Evolutionary conservation across 169 alveolate genomes (phyloP).

Genomic region (Plasmodium ovale): DNA sequence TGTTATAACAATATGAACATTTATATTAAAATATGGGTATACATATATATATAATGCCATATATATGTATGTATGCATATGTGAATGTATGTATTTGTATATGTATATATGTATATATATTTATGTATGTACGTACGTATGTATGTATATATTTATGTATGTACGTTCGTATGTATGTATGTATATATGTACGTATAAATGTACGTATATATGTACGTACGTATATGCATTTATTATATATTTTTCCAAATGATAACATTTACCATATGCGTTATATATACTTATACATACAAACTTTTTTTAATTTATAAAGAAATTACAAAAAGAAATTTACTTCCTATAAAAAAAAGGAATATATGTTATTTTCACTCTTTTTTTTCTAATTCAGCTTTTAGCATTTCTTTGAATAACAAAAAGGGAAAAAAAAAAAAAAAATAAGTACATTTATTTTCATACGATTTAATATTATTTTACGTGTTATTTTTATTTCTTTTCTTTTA

Average conservation of each 20-base stretch:
- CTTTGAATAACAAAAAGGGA: conserved; percentile 1
- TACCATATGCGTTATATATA: neutral
- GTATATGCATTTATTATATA: neutral
- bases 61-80: neutral
- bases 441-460: neutral
- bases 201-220: neutral
- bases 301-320: neutral
- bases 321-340: neutral
- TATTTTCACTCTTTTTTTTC: neutral
- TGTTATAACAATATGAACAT: neutral
- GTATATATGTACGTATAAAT: neutral
- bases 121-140: neutral
- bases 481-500: too few species aligned
- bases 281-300: conserved; percentile 3
- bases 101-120: neutral
- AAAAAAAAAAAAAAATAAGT: neutral
- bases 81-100: neutral
- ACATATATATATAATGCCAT: neutral
- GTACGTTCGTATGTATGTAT: neutral
- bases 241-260: neutral
- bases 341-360: neutral
- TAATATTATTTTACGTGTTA: too few species aligned
- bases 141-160: neutral
- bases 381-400: neutral
- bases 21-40: too few species aligned